These are phyloP conservation scores for Scedosporium aurantiacum DNA, from an alignment of 2,329 filamentous ascomycete genomes.

Conservation along the genomic window DNA sequence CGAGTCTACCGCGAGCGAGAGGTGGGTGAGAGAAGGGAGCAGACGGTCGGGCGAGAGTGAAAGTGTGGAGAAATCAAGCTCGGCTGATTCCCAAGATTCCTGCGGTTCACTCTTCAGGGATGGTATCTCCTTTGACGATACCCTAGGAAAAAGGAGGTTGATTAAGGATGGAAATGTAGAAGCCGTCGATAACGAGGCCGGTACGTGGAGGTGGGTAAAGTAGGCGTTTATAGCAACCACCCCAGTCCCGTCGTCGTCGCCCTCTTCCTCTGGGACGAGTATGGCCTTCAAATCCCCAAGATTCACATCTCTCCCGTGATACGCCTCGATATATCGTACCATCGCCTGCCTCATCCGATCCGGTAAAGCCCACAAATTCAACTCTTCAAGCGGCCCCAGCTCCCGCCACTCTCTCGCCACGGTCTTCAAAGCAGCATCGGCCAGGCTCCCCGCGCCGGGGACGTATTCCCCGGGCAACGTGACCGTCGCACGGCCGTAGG, in stretches of 20 bases:
- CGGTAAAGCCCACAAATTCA: constrained; percentile 45
- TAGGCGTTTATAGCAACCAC: not conserved
- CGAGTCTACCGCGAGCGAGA: constrained; percentile 44
- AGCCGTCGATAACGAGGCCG: not conserved
- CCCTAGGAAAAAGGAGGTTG: constrained; percentile 1
- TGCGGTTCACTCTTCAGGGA: constrained; percentile 13
- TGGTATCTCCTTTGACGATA: not conserved
- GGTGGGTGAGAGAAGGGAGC: constrained; percentile 47
- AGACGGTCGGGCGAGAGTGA: constrained; percentile 25
- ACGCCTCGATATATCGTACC: constrained; percentile 36
- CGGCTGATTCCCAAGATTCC: constrained; percentile 43
- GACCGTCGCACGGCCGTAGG: not conserved
- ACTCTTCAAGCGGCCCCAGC: constrained; percentile 31
- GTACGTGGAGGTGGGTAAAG: constrained; percentile 5
- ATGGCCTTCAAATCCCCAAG: constrained; percentile 38
- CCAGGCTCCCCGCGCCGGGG: constrained; percentile 35
- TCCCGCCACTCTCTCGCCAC: constrained; percentile 40
- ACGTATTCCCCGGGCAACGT: constrained; percentile 28
- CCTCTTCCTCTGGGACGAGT: constrained; percentile 19
- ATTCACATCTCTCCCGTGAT: constrained; percentile 34
- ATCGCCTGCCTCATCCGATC: constrained; percentile 40
- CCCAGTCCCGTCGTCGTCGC: constrained; percentile 6
- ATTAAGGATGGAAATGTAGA: constrained; percentile 1
- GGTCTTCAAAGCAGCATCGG: constrained; percentile 37
- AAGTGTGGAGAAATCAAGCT: constrained; percentile 8